Base-by-base conservation (phyloP, 148 eudicot species). In the Pouteria glomerata region DNA sequence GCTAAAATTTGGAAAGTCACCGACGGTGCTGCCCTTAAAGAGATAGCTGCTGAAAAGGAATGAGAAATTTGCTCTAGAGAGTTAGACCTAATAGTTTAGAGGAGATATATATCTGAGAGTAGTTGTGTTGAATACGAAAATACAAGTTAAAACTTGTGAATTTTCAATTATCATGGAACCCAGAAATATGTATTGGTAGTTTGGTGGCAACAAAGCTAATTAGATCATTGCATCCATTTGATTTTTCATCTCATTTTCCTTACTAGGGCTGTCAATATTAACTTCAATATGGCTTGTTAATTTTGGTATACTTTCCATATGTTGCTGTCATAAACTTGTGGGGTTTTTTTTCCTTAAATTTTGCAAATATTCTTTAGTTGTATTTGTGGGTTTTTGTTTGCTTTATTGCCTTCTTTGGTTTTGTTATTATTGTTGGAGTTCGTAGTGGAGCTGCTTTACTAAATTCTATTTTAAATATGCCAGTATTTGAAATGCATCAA, bases 61-160 rank as follows among this genome's bases (percentile, higher is more conserved):
- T 8, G 24, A 66, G 34, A 45, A 45, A 52, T 24, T 55, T 12
- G 18, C 12, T 4, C 42, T 19, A 45, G 18, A 30, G 70, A 66
- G 35, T 66, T 48, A 13, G 39, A 37, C 21, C 33, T 31, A 19
- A 5, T n/a, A 51, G n/a, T 33, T 29, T 45, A 21, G 29, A 4
- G 19, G 6, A 11, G 19, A 67, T 27, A 67, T 10, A 31, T 19
- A 3, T 18, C 21, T 48, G 41, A 30, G n/a, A 6, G 6, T 33
- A 19, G 56, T 57, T 47, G 18, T 11, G 35, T 48, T 47, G 1
- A 5, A 39, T 18, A 59, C 1, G 15, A n/a, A n/a, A n/a, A n/a
- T n/a, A 21, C 39, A 34, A 66, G 35, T 66, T 66, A 30, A 15
- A 48, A n/a, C 70, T 27, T n/a, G n/a, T n/a, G n/a, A n/a, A n/a